Base-by-base conservation (phyloP, 2,329 filamentous ascomycete species). In the Dothistroma septosporum region DNA sequence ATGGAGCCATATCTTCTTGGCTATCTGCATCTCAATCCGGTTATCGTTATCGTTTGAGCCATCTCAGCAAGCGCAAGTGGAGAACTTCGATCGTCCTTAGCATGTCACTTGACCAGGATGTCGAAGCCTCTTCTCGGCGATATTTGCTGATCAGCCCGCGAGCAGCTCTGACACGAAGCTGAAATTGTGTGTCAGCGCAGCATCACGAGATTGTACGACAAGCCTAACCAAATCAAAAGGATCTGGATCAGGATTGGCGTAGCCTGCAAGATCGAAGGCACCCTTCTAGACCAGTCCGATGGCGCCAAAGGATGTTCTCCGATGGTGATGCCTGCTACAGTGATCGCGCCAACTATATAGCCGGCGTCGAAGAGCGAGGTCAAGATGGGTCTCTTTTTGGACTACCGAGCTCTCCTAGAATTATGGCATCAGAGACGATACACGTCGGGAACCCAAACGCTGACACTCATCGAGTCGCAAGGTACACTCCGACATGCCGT, bases 21-120 rank as follows among this genome's bases (percentile, higher is more conserved):
- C 81, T 73, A 68, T 86, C 84, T 0, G 83, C 65, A 35, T 78
- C 77, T 67, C 86, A 81, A 0, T 84, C 83, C 2, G 79, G 77
- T 55, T 80, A 76, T 64, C 87, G 87, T 69, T 88, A 79, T 79
- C 67, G 86, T 82, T 67, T 88, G 32, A 35, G 32, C 32, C 32
- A 35, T 35, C 85, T 11, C 82, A 83, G 55, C 79, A 83, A 22
- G 78, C 24, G 86, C 83, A 11, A 86, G 78, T 12, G 79, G 73
- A 0, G 80, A 83, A 35, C 77, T 71, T 0, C 65, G 64, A 57
- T 80, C 74, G 6, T 78, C 79, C 60, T 77, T 75, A 8, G 74
- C 75, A 57, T 81, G 79, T 61, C 78, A 80, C 44, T 76, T 76
- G 22, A 72, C 73, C 0, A 79, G 63, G 21, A 75, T 70, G 0